Base-by-base conservation (phyloP, 2,329 filamentous ascomycete genomes). In the Pseudopyrenochaeta lycopersici region DNA sequence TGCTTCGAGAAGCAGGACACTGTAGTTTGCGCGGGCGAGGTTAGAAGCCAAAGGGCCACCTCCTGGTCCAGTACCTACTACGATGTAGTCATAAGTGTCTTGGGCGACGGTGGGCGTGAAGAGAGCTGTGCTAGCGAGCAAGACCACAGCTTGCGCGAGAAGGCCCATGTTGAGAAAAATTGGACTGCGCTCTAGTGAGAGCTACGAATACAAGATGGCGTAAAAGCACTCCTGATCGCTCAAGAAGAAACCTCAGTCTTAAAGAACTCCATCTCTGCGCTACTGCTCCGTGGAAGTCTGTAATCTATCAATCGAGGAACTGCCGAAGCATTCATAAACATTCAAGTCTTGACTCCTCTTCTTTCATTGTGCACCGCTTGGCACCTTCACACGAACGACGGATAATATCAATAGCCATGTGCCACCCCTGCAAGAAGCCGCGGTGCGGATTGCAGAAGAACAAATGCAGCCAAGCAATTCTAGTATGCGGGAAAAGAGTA, bases 1-100 rank as follows among this genome's bases (percentile, higher is more conserved):
- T n/a, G 84, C 84, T 61, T 86, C 84, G 32, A 87, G 78, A 4
- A 88, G 78, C 7, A 88, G 80, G 3, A 84, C 82, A 47, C 78
- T 81, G 70, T 83, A 80, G 33, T 85, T 85, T 39, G 82, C 81
- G 45, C 82, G 74, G 17, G 85, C 85, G 14, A 88, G 79, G 42
- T 84, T 79, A 20, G 82, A 81, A 2, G 85, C 65, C 2, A 68
- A 43, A 7, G 63, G 58, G 3, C 63, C 63, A 9, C 65, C 63
- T 23, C 63, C 65, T 9, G 64, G 63, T 1, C 64, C 65, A 3
- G 82, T 84, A 7, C 85, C 85, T 29, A 88, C 83, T 10, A 88
- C 80, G 33, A 88, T 76, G 71, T 86, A 88, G 54, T 88, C 85
- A 63, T 88, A 88, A 10, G 49, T 52, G 27, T 68, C 63, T 40